Conservation (phyloP, 495 filamentous ascomycete species). For the Penicillium macrosclerotiorum region DNA sequence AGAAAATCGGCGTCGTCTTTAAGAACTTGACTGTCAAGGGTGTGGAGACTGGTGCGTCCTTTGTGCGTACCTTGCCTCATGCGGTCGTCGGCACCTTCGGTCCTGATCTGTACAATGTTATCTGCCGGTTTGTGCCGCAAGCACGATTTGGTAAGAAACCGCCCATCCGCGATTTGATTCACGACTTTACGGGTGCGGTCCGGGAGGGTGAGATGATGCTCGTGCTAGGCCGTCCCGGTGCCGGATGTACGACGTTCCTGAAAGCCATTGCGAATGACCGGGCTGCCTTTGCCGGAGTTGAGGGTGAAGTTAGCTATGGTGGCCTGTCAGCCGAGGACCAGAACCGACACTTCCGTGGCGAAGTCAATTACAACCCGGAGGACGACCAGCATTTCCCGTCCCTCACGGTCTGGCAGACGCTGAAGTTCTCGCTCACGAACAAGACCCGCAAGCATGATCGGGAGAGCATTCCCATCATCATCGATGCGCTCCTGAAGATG, state of each 20-base stretch:
- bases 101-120: constrained; percentile 72
- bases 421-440: constrained; percentile 79
- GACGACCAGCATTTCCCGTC: constrained; percentile 78
- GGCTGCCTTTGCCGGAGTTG: constrained; percentile 60
- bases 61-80: constrained; percentile 72
- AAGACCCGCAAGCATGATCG: constrained; percentile 76
- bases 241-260: constrained; percentile 78
- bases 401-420: constrained; percentile 76
- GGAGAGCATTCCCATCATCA: constrained; percentile 64
- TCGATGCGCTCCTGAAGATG: constrained; percentile 62
- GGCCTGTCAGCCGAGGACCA: constrained; percentile 71
- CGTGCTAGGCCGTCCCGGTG: constrained; percentile 76
- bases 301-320: constrained; percentile 73
- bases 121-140: constrained; percentile 63
- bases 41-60: constrained; percentile 60
- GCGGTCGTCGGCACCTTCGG: constrained; percentile 83
- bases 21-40: constrained; percentile 77
- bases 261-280: constrained; percentile 74
- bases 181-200: constrained; percentile 77
- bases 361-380: constrained; percentile 81
- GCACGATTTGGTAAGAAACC: constrained; percentile 52
- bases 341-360: constrained; percentile 67
- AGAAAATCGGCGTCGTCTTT: constrained; percentile 83
- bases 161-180: constrained; percentile 59
- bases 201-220: constrained; percentile 82